Percentiles rank a stretch among this genome's conserved stretches.
phyloP scores from a whole-genome alignment of 1,284 basidiomycete genomes.

The Agroathelia rolfsii region DNA sequence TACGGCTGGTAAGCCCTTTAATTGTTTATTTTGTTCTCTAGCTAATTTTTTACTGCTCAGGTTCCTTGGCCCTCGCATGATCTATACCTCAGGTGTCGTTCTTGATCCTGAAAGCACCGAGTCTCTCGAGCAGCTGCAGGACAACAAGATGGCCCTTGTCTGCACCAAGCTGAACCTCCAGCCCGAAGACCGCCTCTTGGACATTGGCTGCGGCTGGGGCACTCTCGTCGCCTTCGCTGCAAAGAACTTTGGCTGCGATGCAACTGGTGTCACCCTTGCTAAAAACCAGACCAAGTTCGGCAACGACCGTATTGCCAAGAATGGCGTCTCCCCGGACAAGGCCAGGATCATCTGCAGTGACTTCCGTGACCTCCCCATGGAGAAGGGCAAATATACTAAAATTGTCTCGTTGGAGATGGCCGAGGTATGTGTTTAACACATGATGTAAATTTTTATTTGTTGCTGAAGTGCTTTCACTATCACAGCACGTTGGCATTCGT shows the following conservation, averaged over 20 bases:
- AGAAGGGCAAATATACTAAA: constrained; percentile 80
- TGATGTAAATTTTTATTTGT: neutral
- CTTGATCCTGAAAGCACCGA: constrained; percentile 68
- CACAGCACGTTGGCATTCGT: constrained; percentile 86
- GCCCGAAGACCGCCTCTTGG: constrained; percentile 76
- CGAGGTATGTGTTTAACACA: constrained; percentile 43
- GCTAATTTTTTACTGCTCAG: constrained; percentile 22
- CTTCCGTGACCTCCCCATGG: constrained; percentile 85
- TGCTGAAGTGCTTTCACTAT: constrained; percentile 7
- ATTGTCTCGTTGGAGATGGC: constrained; percentile 99
- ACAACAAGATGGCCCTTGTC: constrained; percentile 94
- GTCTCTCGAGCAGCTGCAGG: constrained; percentile 92
- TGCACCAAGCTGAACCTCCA: constrained; percentile 92
- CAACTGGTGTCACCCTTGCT: constrained; percentile 90
- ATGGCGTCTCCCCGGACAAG: constrained; percentile 61
- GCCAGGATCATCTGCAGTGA: constrained; percentile 93
- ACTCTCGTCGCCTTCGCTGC: constrained; percentile 91
- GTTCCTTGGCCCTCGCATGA: constrained; percentile 94
- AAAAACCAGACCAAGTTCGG: constrained; percentile 91
- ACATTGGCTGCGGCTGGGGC: constrained; percentile 98
- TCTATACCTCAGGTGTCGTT: constrained; percentile 94
- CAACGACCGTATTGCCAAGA: constrained; percentile 77
- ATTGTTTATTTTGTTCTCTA: constrained; percentile 1
- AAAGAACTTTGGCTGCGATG: constrained; percentile 94
- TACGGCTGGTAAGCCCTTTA: constrained; percentile 60